Evolutionary conservation across 164 flowering plant genomes (phyloP).

Genomic region (Berberis thunbergii): DNA sequence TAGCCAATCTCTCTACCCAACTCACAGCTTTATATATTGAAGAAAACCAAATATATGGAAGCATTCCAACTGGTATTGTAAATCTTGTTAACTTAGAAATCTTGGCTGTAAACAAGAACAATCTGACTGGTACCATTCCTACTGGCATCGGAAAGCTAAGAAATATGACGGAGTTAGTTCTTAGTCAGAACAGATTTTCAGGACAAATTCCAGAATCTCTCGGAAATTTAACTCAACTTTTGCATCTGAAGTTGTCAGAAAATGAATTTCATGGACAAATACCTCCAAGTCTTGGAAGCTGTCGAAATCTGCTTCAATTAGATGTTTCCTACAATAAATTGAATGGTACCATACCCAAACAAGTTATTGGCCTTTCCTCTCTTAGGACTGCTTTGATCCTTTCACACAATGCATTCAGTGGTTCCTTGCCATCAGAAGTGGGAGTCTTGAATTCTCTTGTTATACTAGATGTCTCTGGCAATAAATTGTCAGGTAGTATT

Average conservation of each 20-base stretch:
- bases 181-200: neutral
- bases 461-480: neutral
- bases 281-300: conserved; percentile 3
- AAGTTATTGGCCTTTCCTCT: conserved; percentile 1
- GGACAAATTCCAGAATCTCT: conserved; percentile 5
- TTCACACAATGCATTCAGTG: neutral
- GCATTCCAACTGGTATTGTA: conserved; percentile 5
- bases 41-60: conserved; percentile 5
- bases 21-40: neutral
- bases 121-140: conserved; percentile 5
- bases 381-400: neutral
- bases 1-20: conserved; percentile 6
- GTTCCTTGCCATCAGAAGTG: neutral
- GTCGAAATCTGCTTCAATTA: neutral
- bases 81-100: neutral
- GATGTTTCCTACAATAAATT: neutral
- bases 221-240: conserved; percentile 2
- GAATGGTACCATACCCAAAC: conserved; percentile 1
- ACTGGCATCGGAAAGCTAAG: conserved; percentile 1
- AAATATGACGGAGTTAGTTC: neutral
- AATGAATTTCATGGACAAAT: conserved; percentile 6
- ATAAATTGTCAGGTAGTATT: neutral
- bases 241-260: neutral
- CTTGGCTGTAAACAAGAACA: neutral
- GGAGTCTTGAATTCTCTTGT: neutral